A percentile compares a stretch with the other conserved stretches of the same genome.
These are phyloP conservation scores for Emmonsia crescens DNA, from an alignment of 2,329 filamentous ascomycete species.

Conservation along the genomic window DNA sequence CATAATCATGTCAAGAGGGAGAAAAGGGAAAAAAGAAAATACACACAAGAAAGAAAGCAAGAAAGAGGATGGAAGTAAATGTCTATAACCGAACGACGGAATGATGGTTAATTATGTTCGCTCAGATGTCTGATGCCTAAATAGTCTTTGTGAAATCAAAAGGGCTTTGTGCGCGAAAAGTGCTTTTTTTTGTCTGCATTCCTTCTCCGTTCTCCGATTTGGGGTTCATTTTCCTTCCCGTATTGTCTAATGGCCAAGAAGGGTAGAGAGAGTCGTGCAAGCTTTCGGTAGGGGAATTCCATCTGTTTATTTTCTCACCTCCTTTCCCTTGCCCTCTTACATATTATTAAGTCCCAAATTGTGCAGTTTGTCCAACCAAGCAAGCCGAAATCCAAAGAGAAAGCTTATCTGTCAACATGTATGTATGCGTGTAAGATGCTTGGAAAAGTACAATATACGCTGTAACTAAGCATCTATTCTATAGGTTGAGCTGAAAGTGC, in stretches of 20 bases:
- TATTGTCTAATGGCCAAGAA: not conserved
- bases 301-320: not conserved
- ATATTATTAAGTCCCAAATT: not conserved
- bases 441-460: not conserved
- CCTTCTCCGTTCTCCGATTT: too few species aligned
- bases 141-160: not conserved
- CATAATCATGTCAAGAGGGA: not conserved
- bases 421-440: not conserved
- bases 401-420: not conserved
- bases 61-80: not conserved
- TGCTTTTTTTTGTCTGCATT: not conserved
- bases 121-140: slow-evolving; percentile 2
- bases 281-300: not conserved
- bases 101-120: slow-evolving; percentile 3
- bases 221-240: not conserved
- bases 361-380: not conserved
- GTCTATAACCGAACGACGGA: not conserved
- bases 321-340: too few species aligned
- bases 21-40: not conserved
- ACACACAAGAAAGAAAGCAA: not conserved
- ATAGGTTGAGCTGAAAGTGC: not conserved
- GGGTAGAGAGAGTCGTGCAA: not conserved
- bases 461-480: not conserved
- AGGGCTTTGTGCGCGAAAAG: not conserved
- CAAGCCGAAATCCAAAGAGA: not conserved